These are phyloP conservation scores for Fraxinus greggii DNA, from an alignment of 305 asterid species.

Conservation along the genomic window DNA sequence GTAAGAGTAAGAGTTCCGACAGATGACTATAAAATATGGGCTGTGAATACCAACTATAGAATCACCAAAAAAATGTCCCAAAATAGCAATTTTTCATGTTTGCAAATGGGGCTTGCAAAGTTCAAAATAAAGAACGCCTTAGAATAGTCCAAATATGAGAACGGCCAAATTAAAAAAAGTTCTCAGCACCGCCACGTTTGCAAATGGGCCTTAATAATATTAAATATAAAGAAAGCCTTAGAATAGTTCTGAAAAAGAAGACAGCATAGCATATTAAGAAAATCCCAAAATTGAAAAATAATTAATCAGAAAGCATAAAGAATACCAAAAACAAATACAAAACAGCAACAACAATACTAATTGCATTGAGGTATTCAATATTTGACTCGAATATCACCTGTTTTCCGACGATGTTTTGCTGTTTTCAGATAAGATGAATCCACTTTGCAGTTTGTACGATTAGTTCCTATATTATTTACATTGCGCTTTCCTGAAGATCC, in stretches of 20 bases:
- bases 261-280: neutral
- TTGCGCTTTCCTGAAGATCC: conserved; percentile 70
- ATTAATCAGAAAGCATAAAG: neutral
- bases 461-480: conserved; percentile 46
- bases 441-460: conserved; percentile 57
- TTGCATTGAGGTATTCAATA: conserved; percentile 5
- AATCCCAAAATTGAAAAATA: neutral
- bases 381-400: conserved; percentile 40
- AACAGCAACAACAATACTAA: neutral
- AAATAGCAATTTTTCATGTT: neutral
- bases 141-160: neutral
- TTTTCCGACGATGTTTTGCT: conserved; percentile 64
- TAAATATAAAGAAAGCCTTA: neutral
- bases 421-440: conserved; percentile 54
- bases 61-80: neutral
- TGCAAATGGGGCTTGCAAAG: neutral
- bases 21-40: neutral
- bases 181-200: neutral
- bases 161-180: neutral
- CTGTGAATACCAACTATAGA: neutral
- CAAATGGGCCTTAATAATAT: neutral
- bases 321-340: neutral
- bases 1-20: neutral
- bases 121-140: neutral
- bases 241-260: neutral